Base-by-base conservation (phyloP, 495 filamentous ascomycete genomes). In the Margaritispora aquatica region DNA sequence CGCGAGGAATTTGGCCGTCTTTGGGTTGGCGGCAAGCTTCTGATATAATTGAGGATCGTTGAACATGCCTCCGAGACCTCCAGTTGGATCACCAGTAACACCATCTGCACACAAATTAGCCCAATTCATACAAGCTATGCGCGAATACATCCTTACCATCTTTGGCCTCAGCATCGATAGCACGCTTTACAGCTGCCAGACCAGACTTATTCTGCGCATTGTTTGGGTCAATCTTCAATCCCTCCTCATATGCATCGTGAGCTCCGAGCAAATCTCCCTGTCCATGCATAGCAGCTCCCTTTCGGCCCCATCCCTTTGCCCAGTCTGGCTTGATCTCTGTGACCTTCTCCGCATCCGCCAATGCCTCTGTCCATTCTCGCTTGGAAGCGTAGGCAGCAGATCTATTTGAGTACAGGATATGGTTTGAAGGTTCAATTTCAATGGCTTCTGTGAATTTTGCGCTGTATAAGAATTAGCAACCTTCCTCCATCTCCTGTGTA, bases 331-430 rank as follows among this genome's bases (percentile, higher is more conserved):
- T 97, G 71, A 97, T 75, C 77, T 94, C 83, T 52, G 85, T 92
- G 0, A 90, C 90, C 80, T 96, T 96, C 67, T 87, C 85, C 53
- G 95, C 94, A 82, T 98, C 94, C 55, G 87, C 79, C 19, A 97
- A 75, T 20, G 94, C 94, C 61, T 85, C 82, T 62, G 87, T 77
- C 77, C 88, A 98, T 38, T 96, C 84, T 63, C 85, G 85, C 69
- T 93, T 88, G 9, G 95, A 96, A 22, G 91, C 85, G 69, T 94
- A 96, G n/a, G 94, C 91, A 52, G 90, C 94, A 9, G 95, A 97
- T 57, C 94, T 86, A 75, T 98, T 98, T 65, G 93, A 97, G 80
- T 94, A 97, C 54, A 98, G 85, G 59, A 98, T 89, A 73, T 98
- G 94, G 73, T 98, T 97, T 59, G 70, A 70, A 21, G 94, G 84